Evolutionary conservation across 805 yeast species (phyloP).

Genomic region (Saccharomyces kudriavzevii): DNA sequence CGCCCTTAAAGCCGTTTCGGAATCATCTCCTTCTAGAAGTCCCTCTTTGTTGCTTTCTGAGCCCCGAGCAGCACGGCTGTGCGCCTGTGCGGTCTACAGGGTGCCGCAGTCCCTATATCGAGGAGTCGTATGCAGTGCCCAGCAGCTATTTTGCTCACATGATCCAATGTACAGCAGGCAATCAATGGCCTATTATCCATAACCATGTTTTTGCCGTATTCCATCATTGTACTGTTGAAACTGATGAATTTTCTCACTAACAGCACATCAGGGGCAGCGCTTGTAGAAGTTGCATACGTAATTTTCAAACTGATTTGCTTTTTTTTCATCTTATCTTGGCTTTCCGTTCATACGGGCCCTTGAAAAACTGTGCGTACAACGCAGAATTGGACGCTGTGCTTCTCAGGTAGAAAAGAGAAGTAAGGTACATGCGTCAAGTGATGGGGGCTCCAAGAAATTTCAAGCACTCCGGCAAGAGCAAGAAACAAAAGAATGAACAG

Average conservation of each 20-base stretch:
- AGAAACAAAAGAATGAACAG: conserved; percentile 7
- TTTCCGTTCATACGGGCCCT: background rate
- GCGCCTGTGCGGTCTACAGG: background rate
- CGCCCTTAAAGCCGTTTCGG: background rate
- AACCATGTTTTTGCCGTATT: background rate
- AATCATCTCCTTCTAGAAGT: background rate
- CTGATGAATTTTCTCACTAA: background rate
- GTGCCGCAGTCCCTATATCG: background rate
- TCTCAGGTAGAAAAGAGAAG: background rate
- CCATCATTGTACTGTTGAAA: background rate
- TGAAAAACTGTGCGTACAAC: background rate
- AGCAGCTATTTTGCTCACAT: background rate
- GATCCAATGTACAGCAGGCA: background rate
- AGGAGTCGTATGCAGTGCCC: background rate
- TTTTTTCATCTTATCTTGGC: background rate
- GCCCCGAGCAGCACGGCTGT: background rate
- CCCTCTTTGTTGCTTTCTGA: background rate
- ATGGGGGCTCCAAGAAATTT: conserved; percentile 10
- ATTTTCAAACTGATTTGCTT: background rate
- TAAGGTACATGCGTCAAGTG: background rate
- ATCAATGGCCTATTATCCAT: too few species aligned
- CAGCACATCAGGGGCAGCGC: background rate
- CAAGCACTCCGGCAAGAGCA: conserved; percentile 26
- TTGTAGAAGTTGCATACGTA: background rate
- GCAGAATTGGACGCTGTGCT: background rate